These are phyloP conservation scores for Trametes elegans DNA, from an alignment of 768 basidiomycete genomes.

Conservation along the genomic window DNA sequence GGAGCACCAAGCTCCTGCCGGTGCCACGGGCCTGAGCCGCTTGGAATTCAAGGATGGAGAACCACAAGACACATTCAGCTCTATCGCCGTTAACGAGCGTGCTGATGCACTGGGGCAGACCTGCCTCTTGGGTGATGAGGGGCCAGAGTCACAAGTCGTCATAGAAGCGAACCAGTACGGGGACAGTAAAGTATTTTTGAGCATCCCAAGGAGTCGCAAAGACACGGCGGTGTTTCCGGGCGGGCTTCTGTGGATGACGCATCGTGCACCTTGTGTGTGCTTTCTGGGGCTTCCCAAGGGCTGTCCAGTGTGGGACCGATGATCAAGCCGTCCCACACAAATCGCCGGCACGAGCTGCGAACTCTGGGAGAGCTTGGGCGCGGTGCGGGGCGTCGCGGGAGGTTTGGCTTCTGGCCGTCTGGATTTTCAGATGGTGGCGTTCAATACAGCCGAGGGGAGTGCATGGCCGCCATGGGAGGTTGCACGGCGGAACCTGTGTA, in stretches of 20 bases:
- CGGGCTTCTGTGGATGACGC: neutral
- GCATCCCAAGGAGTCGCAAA: neutral
- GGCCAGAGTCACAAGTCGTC: neutral
- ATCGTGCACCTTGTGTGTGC: neutral
- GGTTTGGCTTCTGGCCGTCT: neutral
- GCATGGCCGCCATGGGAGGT: neutral
- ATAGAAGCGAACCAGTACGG: neutral
- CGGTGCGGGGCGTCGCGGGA: neutral
- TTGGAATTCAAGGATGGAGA: too few species aligned
- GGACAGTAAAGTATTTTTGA: neutral
- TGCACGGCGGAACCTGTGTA: neutral
- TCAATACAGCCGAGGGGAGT: neutral
- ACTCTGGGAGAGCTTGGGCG: too few species aligned
- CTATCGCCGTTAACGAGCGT: too few species aligned
- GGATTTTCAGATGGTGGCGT: constrained; percentile 13
- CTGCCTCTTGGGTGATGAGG: too few species aligned
- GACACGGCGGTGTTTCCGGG: neutral
- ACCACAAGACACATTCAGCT: too few species aligned
- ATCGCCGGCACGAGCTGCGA: neutral
- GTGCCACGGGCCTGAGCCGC: too few species aligned
- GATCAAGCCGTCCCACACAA: neutral
- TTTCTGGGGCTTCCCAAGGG: constrained; percentile 10
- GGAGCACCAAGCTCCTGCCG: too few species aligned
- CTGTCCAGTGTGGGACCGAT: constrained; percentile 9
- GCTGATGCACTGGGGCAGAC: too few species aligned